These are phyloP conservation scores for Penicillium sp. DNA, from an alignment of 2,329 filamentous ascomycete genomes.

Conservation along the genomic window DNA sequence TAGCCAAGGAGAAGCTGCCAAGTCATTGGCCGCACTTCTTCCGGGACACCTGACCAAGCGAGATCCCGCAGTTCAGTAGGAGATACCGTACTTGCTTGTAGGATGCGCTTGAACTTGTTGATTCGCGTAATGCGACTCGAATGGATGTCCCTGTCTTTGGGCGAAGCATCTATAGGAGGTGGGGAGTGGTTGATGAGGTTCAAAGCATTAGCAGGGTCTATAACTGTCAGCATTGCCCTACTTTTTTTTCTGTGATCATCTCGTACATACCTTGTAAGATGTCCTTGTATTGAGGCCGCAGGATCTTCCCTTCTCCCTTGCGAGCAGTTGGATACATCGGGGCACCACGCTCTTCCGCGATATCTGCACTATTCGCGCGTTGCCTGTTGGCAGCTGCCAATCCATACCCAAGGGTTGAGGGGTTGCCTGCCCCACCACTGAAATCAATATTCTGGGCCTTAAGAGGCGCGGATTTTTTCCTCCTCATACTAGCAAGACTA, in stretches of 20 bases:
- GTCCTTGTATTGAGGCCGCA: conserved; percentile 95
- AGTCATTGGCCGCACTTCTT: conserved; percentile 96
- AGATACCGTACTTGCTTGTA: conserved; percentile 84
- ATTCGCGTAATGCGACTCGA: conserved; percentile 84
- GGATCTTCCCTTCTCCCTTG: conserved; percentile 86
- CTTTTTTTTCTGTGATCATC: not conserved
- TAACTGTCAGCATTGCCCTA: conserved; percentile 2
- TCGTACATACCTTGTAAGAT: conserved; percentile 59
- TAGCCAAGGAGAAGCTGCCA: conserved; percentile 95
- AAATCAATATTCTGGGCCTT: conserved; percentile 39
- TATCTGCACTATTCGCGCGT: conserved; percentile 81
- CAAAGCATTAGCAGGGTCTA: conserved; percentile 78
- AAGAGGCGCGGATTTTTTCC: conserved; percentile 46
- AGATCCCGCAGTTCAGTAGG: conserved; percentile 71
- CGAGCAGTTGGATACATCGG: conserved; percentile 79
- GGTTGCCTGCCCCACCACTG: conserved; percentile 25
- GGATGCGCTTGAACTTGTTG: conserved; percentile 94
- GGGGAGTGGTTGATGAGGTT: conserved; percentile 86
- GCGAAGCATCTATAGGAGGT: conserved; percentile 60
- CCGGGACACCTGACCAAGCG: conserved; percentile 89
- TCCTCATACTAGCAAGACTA: conserved; percentile 82
- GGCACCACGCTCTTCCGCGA: conserved; percentile 77
- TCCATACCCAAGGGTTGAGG: conserved; percentile 25
- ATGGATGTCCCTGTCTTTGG: conserved; percentile 77
- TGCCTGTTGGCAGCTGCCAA: conserved; percentile 44